Evolutionary conservation across 1,284 basidiomycete species (phyloP).

Genomic region (Ceratobasidium sp.): DNA sequence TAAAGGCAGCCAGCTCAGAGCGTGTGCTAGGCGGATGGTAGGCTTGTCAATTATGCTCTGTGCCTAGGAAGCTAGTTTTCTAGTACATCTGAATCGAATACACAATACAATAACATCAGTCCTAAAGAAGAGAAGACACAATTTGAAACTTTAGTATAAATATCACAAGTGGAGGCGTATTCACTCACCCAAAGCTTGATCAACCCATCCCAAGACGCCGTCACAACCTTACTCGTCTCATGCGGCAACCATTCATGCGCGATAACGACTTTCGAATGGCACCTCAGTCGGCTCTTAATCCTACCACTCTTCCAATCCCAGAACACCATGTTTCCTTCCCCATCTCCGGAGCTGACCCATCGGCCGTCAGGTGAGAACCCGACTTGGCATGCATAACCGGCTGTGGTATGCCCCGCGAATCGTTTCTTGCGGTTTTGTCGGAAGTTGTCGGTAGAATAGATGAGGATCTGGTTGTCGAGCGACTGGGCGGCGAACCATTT

Average conservation of each 20-base stretch:
- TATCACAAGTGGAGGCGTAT: too few species aligned
- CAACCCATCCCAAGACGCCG: constrained; percentile 95
- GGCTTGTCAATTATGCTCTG: too few species aligned
- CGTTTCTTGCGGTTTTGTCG: constrained; percentile 98
- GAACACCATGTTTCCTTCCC: constrained; percentile 94
- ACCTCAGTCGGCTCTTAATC: constrained; percentile 88
- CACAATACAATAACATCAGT: too few species aligned
- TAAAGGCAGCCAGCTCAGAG: too few species aligned
- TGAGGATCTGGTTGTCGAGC: constrained; percentile 96
- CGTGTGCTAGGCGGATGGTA: too few species aligned
- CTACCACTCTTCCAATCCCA: constrained; percentile 99
- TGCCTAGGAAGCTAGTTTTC: too few species aligned
- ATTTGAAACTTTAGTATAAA: too few species aligned
- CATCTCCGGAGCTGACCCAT: constrained; percentile 96
- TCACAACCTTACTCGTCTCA: constrained; percentile 96
- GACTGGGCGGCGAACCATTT: constrained; percentile 98
- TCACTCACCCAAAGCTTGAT: constrained; percentile 89
- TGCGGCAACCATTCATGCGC: constrained; percentile 98
- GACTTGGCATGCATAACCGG: constrained; percentile 96
- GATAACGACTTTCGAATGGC: constrained; percentile 95
- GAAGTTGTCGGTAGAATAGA: constrained; percentile 97
- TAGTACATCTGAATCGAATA: too few species aligned
- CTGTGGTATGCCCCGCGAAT: constrained; percentile 95
- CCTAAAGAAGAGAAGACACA: too few species aligned
- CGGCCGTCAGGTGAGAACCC: constrained; percentile 98